A percentile compares a stretch with the other conserved stretches of the same genome.
Evolutionary conservation across 768 basidiomycete species (phyloP).

Genomic region (Hysterangium stoloniferum): DNA sequence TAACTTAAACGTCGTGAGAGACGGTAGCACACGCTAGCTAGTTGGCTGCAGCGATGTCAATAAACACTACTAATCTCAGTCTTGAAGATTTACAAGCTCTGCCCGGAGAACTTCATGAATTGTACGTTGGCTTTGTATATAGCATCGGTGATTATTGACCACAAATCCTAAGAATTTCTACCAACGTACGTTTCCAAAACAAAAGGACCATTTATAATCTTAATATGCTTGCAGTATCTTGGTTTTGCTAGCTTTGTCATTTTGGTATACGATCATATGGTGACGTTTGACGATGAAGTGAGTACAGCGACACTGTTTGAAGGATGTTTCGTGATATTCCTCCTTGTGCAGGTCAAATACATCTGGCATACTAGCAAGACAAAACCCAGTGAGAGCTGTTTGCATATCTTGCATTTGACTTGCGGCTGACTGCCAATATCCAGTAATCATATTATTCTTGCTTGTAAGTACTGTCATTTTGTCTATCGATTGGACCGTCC

Average conservation of each 20-base stretch:
- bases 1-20: too few relatives aligned
- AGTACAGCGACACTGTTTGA: background rate
- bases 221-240: background rate
- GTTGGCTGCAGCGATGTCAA: too few relatives aligned
- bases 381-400: background rate
- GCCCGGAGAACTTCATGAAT: background rate
- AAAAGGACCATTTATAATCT: too few relatives aligned
- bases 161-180: background rate
- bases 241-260: slow-evolving; percentile 7
- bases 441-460: background rate
- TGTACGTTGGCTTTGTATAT: background rate
- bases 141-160: background rate
- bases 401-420: background rate
- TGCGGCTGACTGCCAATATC: background rate
- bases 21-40: too few relatives aligned
- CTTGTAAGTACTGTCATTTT: slow-evolving; percentile 1
- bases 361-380: slow-evolving; percentile 4
- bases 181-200: slow-evolving; percentile 4
- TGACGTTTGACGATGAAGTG: slow-evolving; percentile 10
- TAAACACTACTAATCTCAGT: too few relatives aligned
- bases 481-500: too few relatives aligned
- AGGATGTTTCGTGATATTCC: background rate
- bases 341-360: background rate
- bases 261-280: slow-evolving; percentile 5
- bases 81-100: too few relatives aligned